Evolutionary conservation across 2,329 filamentous ascomycete genomes (phyloP), one percentile per base, ranked within the genome.

Genomic region (Fusarium continuum): DNA sequence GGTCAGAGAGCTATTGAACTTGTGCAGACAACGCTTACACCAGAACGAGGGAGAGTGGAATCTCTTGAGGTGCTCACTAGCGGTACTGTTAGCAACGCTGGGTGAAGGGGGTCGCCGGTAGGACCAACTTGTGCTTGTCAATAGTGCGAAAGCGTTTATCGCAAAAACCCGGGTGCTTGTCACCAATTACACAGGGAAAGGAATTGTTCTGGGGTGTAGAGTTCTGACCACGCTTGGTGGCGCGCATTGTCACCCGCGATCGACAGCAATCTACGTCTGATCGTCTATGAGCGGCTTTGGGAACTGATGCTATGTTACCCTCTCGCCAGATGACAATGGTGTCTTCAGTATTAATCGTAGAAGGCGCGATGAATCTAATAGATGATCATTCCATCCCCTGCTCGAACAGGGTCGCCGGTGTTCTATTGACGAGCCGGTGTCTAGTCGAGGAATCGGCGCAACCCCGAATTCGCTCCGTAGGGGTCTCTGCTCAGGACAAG

Each of bases 21-120:
- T 60, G 8, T 54, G n/a, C 11, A 54, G 4, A 5, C 56, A 59
- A 13, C 28, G 17, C 4, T n/a, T 17, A 4, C 55, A 59, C 54
- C 46, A 59, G 8, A 26, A 44, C 1, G 31, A 8, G 1, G 25
- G 46, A 0, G n/a, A 32, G 4, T 59, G 55, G 0, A 14, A 45
- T 8, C 55, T 6, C 6, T 59, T 59, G 2, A 59, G 17, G 2
- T 59, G 55, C 1, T 60, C 56, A 9, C 56, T 60, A 1, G 8
- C 4, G 8, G 1, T 1, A 3, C 4, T 10, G 23, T 59, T 39
- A 59, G 39, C 9, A 26, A 8, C 11, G 5, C 1, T 8, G 2
- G 6, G 4, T 6, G 1, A 0, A 3, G 2, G 0, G 8, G 2
- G 5, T 0, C 2, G 1, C 3, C 9, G 0, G 3, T 2, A 10